Evolutionary conservation across 371 early-diverging fungal genomes (phyloP), one percentile per base, ranked within the genome.

Genomic region (Conidiobolus incongruus): DNA sequence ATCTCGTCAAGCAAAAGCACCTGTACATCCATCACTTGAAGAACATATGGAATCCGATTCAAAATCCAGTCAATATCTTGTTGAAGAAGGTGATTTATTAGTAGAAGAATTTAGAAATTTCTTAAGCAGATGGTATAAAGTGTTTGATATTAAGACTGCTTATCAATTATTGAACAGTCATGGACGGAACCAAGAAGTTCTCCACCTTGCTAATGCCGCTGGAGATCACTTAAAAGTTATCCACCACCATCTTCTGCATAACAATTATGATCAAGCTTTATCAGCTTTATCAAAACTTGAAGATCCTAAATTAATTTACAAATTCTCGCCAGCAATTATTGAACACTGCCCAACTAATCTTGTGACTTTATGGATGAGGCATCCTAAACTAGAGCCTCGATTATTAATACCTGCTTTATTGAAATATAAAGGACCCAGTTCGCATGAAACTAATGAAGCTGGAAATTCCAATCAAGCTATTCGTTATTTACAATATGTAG

Each of bases 341-440:
- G 77, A 81, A 45, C 66, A 78, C 42, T 63, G 63, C 8, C 90
- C 93, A 0, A 65, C 65, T 22, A 82, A 78, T 23, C 61, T 81
- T 19, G 83, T 93, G 7, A 72, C 76, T 41, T 61, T 75, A 0
- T 81, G 84, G 75, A 87, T 86, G 62, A 67, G 78, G 33, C 78
- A 79, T 45, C 66, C 82, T 1, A 66, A 71, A 17, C 54, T 94
- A 37, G 77, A 81, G 34, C 78, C 90, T 2, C 61, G 77, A 45
- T 59, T 71, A 34, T 66, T 94, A n/a, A 76, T 94, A 34, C 93
- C 92, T 3, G 75, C 91, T 0, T 58, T 93, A 22, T 51, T 91
- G 44, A 77, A 78, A 45, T 79, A 81, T 48, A 70, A 81, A 17
- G 36, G 11, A 36, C 36, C 31, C 31, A 17, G 6, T 17, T 36